Conservation (phyloP, 2,329 filamentous ascomycete species). For the Nemania sp. region DNA sequence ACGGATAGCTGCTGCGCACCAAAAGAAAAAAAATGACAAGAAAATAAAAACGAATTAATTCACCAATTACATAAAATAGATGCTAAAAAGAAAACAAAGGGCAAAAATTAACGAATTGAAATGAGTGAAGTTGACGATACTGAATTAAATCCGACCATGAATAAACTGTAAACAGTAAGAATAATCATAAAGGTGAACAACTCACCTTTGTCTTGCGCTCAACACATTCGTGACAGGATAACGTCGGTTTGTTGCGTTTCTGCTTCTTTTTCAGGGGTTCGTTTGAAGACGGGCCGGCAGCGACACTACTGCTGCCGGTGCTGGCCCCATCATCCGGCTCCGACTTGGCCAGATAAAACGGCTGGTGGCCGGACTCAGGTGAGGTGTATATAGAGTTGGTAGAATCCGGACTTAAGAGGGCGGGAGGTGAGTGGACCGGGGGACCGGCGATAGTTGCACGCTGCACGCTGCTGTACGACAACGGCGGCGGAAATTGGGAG, state of each 20-base stretch:
- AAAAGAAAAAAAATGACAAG: background rate
- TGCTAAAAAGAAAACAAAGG: background rate
- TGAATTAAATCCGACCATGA: too few relatives aligned
- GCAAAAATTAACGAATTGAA: background rate
- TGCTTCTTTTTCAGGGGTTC: constrained; percentile 68
- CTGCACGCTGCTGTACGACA: constrained; percentile 36
- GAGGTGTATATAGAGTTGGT: constrained; percentile 37
- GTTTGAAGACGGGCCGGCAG: constrained; percentile 28
- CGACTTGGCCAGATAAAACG: constrained; percentile 35
- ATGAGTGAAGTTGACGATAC: too few relatives aligned
- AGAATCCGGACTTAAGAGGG: constrained; percentile 36
- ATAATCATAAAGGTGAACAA: constrained; percentile 12
- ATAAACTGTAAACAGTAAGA: too few relatives aligned
- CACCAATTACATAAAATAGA: background rate
- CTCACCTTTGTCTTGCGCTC: constrained; percentile 79
- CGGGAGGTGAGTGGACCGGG: constrained; percentile 32
- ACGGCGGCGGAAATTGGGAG: constrained; percentile 36
- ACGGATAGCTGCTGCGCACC: background rate
- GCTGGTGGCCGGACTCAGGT: constrained; percentile 33
- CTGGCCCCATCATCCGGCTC: constrained; percentile 38
- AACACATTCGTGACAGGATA: constrained; percentile 79
- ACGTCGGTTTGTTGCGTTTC: constrained; percentile 81
- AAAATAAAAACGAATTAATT: background rate
- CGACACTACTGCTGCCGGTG: constrained; percentile 33
- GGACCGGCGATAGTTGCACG: constrained; percentile 23